Evolutionary conservation across 2,329 filamentous ascomycete genomes (phyloP).

Genomic region (Monosporascus sp.): DNA sequence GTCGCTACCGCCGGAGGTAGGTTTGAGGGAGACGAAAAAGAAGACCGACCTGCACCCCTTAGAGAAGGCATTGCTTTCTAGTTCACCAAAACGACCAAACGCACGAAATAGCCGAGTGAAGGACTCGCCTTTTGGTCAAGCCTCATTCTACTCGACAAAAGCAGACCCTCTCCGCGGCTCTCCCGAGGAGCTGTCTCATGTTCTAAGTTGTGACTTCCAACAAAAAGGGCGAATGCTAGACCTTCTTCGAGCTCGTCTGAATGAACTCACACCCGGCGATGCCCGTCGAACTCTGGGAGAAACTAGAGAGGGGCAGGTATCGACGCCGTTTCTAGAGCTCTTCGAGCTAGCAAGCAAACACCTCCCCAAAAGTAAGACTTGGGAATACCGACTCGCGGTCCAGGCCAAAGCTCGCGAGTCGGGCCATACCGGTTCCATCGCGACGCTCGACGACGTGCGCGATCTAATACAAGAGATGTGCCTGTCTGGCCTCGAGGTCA

Average conservation of each 20-base stretch:
- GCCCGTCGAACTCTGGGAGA: conserved; percentile 1
- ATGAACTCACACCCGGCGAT: conserved; percentile 8
- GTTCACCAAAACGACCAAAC: conserved; percentile 3
- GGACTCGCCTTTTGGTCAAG: conserved; percentile 10
- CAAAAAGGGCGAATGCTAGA: conserved; percentile 21
- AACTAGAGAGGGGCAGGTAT: neutral
- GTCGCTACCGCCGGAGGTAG: neutral
- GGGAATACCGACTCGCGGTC: conserved; percentile 28
- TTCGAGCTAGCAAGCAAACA: conserved; percentile 20
- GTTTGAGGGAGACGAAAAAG: conserved; percentile 4
- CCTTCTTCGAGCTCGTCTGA: conserved; percentile 18
- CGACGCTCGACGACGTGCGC: conserved; percentile 18
- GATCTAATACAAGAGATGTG: conserved; percentile 33
- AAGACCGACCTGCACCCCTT: conserved; percentile 13
- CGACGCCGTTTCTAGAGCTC: conserved; percentile 17
- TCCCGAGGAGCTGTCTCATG: conserved; percentile 10
- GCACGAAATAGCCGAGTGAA: conserved; percentile 3
- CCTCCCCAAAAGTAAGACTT: conserved; percentile 26
- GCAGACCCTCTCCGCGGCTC: conserved; percentile 2
- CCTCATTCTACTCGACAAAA: conserved; percentile 16
- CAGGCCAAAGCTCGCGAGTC: conserved; percentile 19
- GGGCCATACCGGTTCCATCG: conserved; percentile 5
- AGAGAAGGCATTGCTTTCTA: conserved; percentile 11
- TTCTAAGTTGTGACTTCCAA: conserved; percentile 15
- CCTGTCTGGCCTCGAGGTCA: conserved; percentile 30